A percentile compares a stretch with the other conserved stretches of the same genome.
These are phyloP conservation scores for Cladochytrium replicatum DNA, from an alignment of 192 early-diverging fungal species.

Conservation along the genomic window DNA sequence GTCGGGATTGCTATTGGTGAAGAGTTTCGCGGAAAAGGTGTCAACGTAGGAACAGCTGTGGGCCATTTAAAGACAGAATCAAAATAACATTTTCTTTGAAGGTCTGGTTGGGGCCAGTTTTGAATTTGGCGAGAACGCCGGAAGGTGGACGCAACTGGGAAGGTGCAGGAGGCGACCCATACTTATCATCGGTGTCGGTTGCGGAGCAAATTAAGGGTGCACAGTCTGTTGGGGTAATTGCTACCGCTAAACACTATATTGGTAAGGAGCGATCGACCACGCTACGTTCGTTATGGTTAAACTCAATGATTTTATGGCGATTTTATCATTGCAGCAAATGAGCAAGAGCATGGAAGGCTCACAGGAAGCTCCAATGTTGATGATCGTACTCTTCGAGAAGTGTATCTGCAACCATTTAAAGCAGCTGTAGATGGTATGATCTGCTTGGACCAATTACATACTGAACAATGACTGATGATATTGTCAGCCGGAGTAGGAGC, in stretches of 20 bases:
- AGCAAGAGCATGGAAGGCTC: not conserved
- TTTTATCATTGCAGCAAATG: too few species aligned
- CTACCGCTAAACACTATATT: conserved; percentile 18
- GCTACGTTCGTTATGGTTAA: not conserved
- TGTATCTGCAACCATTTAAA: not conserved
- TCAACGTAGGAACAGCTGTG: too few species aligned
- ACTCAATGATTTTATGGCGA: conserved; percentile 24
- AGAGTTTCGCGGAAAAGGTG: not conserved
- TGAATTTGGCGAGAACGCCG: too few species aligned
- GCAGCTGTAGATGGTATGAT: conserved; percentile 14
- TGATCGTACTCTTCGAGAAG: not conserved
- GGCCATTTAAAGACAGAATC: too few species aligned
- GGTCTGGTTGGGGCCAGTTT: not conserved
- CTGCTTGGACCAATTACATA: not conserved
- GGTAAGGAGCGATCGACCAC: conserved; percentile 7
- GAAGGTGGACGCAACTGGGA: conserved; percentile 14
- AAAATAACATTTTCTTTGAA: too few species aligned
- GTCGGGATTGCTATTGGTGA: not conserved
- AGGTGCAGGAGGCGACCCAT: conserved; percentile 20
- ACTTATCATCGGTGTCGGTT: conserved; percentile 8
- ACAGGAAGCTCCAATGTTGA: not conserved
- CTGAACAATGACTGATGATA: not conserved
- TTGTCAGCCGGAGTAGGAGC: conserved; percentile 28
- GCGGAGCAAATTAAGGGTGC: conserved; percentile 13
- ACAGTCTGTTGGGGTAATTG: conserved; percentile 12